These are phyloP conservation scores for Neofusicoccum kwambonambiense DNA, from an alignment of 2,329 filamentous ascomycete species.

Conservation along the genomic window DNA sequence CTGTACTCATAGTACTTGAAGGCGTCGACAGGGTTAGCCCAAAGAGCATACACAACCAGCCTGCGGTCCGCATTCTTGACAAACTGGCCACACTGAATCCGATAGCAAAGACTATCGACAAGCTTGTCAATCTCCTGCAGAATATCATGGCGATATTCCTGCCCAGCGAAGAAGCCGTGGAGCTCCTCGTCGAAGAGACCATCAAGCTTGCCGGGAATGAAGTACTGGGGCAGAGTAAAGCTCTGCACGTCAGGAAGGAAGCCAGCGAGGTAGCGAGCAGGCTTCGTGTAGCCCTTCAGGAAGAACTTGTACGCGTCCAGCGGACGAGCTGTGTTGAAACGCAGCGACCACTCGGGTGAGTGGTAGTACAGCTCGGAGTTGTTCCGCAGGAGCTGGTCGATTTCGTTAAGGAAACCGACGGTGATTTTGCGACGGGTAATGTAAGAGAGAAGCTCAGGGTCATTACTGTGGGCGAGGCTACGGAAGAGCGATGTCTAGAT, in stretches of 20 bases:
- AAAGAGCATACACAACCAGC: constrained; percentile 27
- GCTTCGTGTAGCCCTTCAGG: constrained; percentile 29
- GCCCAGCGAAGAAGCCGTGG: constrained; percentile 27
- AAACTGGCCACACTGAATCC: constrained; percentile 19
- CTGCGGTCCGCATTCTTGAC: constrained; percentile 21
- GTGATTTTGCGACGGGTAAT: constrained; percentile 23
- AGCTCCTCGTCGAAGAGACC: constrained; percentile 26
- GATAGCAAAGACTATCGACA: constrained; percentile 20
- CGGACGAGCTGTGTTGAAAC: constrained; percentile 23
- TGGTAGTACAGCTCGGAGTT: constrained; percentile 25
- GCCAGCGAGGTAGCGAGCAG: constrained; percentile 27
- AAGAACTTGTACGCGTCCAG: constrained; percentile 28
- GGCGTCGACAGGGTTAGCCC: constrained; percentile 30
- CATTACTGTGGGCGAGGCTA: constrained; percentile 21
- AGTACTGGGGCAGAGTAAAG: constrained; percentile 22
- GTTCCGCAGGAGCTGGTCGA: constrained; percentile 26
- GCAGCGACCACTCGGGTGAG: constrained; percentile 19
- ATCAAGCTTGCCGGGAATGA: constrained; percentile 19
- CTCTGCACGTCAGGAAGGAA: constrained; percentile 20
- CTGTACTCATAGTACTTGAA: constrained; percentile 33
- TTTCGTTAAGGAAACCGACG: constrained; percentile 26
- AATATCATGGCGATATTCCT: constrained; percentile 27
- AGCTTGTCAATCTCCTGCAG: constrained; percentile 26
- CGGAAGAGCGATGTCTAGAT: constrained; percentile 12
- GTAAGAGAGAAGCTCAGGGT: constrained; percentile 24